These are phyloP conservation scores for Cladophialophora yegresii DNA, from an alignment of 2,329 filamentous ascomycete species.

Conservation along the genomic window DNA sequence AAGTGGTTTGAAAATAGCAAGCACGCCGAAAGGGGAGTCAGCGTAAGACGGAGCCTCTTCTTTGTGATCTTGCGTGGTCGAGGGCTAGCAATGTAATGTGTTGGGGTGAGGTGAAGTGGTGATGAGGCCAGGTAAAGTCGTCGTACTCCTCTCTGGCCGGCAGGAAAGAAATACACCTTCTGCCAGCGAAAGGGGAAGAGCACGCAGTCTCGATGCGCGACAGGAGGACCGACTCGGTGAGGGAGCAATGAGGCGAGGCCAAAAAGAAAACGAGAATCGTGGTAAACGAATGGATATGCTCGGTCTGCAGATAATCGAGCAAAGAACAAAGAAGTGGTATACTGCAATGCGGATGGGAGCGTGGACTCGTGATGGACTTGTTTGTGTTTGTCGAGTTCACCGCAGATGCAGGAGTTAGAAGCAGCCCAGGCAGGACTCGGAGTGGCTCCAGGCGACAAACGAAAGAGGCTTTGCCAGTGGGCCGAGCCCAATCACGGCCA, in stretches of 20 bases:
- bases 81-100: background rate
- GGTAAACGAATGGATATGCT: conserved; percentile 22
- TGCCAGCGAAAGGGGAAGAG: conserved; percentile 3
- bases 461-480: conserved; percentile 7
- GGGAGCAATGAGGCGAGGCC: background rate
- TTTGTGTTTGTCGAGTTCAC: background rate
- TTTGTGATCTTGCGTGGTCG: conserved; percentile 4
- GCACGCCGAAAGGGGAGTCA: conserved; percentile 9
- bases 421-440: background rate
- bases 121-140: conserved; percentile 16
- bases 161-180: conserved; percentile 29
- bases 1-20: conserved; percentile 16
- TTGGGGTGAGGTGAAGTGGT: background rate
- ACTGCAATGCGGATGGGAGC: background rate
- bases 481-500: background rate
- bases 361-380: background rate
- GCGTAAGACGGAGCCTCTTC: conserved; percentile 10
- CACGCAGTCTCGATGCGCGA: background rate
- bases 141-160: conserved; percentile 33
- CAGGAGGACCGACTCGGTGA: background rate
- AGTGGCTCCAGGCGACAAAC: conserved; percentile 1
- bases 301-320: conserved; percentile 6
- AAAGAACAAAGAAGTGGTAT: conserved; percentile 15
- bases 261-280: conserved; percentile 1
- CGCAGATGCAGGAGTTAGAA: background rate